Base-by-base conservation (phyloP, 495 filamentous ascomycete species). In the Hyphodiscus hymeniophilus region DNA sequence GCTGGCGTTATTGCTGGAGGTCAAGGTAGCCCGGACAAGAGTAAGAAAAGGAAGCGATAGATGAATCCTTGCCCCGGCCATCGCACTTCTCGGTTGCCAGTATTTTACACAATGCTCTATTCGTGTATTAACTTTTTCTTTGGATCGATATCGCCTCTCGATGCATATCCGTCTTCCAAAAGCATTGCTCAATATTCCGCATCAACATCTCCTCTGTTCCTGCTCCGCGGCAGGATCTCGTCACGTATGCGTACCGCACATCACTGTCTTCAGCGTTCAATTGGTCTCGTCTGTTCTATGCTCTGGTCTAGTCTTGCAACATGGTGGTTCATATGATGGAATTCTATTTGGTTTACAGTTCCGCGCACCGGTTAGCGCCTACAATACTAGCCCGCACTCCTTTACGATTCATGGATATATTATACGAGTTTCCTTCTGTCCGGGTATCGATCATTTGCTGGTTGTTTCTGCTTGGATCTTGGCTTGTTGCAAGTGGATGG, bases 11-110 rank as follows among this genome's bases (percentile, higher is more conserved):
- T 55, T 22, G 66, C 68, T 10, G 54, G 71, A 24, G 57, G 63
- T 22, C 47, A 62, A 21, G 53, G 57, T 21, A 61, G 64, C 23
- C 56, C 64, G 10, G 77, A 84, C 52, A 84, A 84, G 64, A 80
- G 73, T 57, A 85, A 83, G 71, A 85, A 85, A 67, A 72, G 82
- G 52, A 87, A 87, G 69, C 74, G 82, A 55, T 85, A 75, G 60
- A 18, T 20, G 20, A 38, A 38, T 38, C 7, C 18, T 11, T 17
- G 18, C 30, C 30, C 13, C 7, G 7, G 30, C 7, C 13, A 32
- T 32, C 7, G 30, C 7, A 32, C 7, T 7, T 15, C 7, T 16
- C 36, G 33, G 31, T 13, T 8, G 17, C 21, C 26, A 52, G 15
- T 23, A 35, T 48, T 22, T 48, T 17, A 24, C 30, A 20, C 39